Evolutionary conservation across 1,139 yeast genomes (phyloP), one percentile per base, ranked within the genome.

Genomic region (Geotrichum reessii): DNA sequence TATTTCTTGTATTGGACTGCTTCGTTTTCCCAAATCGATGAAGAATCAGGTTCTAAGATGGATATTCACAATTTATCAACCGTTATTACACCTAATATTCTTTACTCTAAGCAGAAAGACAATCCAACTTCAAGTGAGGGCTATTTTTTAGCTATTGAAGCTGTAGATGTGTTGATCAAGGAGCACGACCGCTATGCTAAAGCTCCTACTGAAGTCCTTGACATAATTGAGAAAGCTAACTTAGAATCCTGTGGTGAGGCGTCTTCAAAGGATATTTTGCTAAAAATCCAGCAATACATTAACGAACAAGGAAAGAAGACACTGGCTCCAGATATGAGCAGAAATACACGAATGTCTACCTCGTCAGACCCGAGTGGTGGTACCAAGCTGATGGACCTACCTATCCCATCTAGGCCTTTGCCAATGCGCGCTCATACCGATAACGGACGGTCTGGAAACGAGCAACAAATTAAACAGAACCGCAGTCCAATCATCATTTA

Each of bases 1-100:
- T 85, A 86, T 63, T 95, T 95, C 71, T 82, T 95, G 71, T 86
- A 86, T 71, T 93, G 99, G 98, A 95, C 92, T 1, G 92, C 98
- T 0, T 89, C 98, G 5, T 95, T 95, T 74, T 88, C 98, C 0
- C 93, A 89, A 65, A 82, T 73, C 50, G 76, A 73, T 50, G 76
- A 74, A 44, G 74, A 71, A 53, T 63, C 69, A 5, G 99, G 99
- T 0, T 91, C 97, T 7, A 93, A 92, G 74, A 95, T 95, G 99
- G 98, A 93, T 70, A 82, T 87, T 42, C 96, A 92, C 70, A 95
- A 95, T 71, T 78, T 95, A 62, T 96, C 99, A 0, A 93, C 99
- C 0, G 99, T 95, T 4, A 81, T 95, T 57, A 88, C 98, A 0
- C 99, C 99, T 0, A 95, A 93, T 67, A 84, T 95, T 52, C 76